phyloP scores from a whole-genome alignment of 202 grass and related monocot genomes.

The Schoenoplectus tabernaemontani region DNA sequence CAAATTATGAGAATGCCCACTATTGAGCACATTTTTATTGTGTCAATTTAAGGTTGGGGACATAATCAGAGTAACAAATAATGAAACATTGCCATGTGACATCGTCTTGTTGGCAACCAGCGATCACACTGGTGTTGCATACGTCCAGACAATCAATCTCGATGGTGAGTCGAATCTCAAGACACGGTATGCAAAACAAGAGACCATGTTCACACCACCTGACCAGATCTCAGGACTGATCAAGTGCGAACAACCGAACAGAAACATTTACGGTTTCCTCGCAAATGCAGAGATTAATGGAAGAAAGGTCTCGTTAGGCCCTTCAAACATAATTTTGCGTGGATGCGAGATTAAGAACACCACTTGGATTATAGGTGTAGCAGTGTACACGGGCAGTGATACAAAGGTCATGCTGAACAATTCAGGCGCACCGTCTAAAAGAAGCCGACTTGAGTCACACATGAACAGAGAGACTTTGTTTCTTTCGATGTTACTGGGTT shows the following conservation, averaged over 20 bases:
- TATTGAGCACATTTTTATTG: neutral
- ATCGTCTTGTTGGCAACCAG: slow-evolving; percentile 70
- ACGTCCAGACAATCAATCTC: slow-evolving; percentile 88
- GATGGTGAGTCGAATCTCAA: slow-evolving; percentile 96
- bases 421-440: slow-evolving; percentile 80
- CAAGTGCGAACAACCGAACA: slow-evolving; percentile 75
- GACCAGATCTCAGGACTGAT: slow-evolving; percentile 45
- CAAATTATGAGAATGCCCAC: neutral
- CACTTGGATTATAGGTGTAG: slow-evolving; percentile 53
- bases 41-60: slow-evolving; percentile 33
- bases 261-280: slow-evolving; percentile 90
- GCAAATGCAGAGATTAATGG: slow-evolving; percentile 54
- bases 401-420: slow-evolving; percentile 98
- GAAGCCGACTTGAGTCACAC: slow-evolving; percentile 67
- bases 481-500: slow-evolving; percentile 32
- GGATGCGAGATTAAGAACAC: slow-evolving; percentile 97
- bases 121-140: slow-evolving; percentile 75
- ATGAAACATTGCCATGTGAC: slow-evolving; percentile 89
- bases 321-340: slow-evolving; percentile 69
- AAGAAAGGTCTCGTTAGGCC: slow-evolving; percentile 52
- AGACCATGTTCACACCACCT: slow-evolving; percentile 36
- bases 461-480: slow-evolving; percentile 74
- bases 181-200: slow-evolving; percentile 80
- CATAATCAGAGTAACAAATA: slow-evolving; percentile 42
- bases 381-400: slow-evolving; percentile 79